Evolutionary conservation across 2,329 filamentous ascomycete genomes (phyloP).

Genomic region (Corniculantispora saksenae): DNA sequence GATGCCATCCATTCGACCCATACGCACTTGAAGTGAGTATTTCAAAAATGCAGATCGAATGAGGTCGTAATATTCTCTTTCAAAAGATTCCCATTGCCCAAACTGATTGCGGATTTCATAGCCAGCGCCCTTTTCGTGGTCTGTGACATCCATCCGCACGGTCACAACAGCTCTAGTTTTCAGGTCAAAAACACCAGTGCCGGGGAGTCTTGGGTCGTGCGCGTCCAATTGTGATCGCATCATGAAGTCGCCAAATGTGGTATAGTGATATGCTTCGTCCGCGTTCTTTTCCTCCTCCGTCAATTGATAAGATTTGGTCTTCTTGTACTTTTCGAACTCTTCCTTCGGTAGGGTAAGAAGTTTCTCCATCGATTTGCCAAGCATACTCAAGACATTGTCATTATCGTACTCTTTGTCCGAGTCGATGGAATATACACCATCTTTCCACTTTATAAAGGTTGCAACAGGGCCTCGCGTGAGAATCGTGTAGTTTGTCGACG

Average conservation of each 20-base stretch:
- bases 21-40: conserved; percentile 93
- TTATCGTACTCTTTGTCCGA: conserved; percentile 89
- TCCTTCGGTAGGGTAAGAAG: conserved; percentile 80
- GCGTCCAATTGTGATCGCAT: conserved; percentile 96
- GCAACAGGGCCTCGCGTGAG: conserved; percentile 74
- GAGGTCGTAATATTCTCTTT: conserved; percentile 97
- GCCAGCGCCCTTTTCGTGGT: conserved; percentile 73
- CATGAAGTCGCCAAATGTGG: conserved; percentile 81
- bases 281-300: conserved; percentile 70
- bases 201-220: conserved; percentile 80
- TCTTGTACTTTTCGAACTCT: conserved; percentile 83
- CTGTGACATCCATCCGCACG: conserved; percentile 80
- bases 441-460: conserved; percentile 77
- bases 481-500: conserved; percentile 67
- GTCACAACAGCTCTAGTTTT: conserved; percentile 92
- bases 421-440: conserved; percentile 91
- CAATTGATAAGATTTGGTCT: conserved; percentile 65
- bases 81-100: conserved; percentile 86
- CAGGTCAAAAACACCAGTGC: conserved; percentile 91
- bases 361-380: conserved; percentile 97
- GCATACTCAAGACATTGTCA: conserved; percentile 83
- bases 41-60: conserved; percentile 92
- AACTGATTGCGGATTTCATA: conserved; percentile 81
- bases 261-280: conserved; percentile 84
- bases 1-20: conserved; percentile 98